phyloP scores from a whole-genome alignment of 176 grass and related monocot species.

The Ampelocalamus luodianensis region DNA sequence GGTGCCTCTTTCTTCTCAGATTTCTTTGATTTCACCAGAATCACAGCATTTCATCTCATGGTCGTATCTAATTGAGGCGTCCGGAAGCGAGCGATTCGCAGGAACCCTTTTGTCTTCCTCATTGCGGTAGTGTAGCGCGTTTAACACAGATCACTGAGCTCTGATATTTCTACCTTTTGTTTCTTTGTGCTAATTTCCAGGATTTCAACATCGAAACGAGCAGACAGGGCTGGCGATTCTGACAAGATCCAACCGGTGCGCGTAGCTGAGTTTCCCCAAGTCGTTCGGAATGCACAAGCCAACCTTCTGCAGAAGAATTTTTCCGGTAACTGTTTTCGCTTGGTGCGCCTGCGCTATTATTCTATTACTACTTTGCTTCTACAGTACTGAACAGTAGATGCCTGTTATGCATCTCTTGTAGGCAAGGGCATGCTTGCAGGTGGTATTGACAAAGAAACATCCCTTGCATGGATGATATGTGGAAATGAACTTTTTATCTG shows the following conservation, averaged over 20 bases:
- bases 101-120: background rate
- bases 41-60: slow-evolving; percentile 25
- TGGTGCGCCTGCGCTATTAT: background rate
- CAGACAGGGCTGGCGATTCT: slow-evolving; percentile 54
- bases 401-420: slow-evolving; percentile 48
- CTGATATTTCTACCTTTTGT: background rate
- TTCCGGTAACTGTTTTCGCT: slow-evolving; percentile 43
- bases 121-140: background rate
- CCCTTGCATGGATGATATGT: slow-evolving; percentile 89
- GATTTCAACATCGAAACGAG: slow-evolving; percentile 57
- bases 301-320: slow-evolving; percentile 65
- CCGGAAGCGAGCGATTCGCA: slow-evolving; percentile 10
- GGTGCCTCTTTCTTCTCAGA: slow-evolving; percentile 43
- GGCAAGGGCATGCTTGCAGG: slow-evolving; percentile 67
- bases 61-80: slow-evolving; percentile 17
- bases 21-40: slow-evolving; percentile 15
- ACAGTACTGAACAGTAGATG: slow-evolving; percentile 39
- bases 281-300: slow-evolving; percentile 86
- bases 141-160: background rate
- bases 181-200: slow-evolving; percentile 44
- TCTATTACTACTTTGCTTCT: slow-evolving; percentile 1
- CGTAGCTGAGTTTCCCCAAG: slow-evolving; percentile 78
- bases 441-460: slow-evolving; percentile 84
- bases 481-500: slow-evolving; percentile 86
- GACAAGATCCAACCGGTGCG: slow-evolving; percentile 77